phyloP scores from a whole-genome alignment of 805 yeast genomes.

The Candida silvicultrix region DNA sequence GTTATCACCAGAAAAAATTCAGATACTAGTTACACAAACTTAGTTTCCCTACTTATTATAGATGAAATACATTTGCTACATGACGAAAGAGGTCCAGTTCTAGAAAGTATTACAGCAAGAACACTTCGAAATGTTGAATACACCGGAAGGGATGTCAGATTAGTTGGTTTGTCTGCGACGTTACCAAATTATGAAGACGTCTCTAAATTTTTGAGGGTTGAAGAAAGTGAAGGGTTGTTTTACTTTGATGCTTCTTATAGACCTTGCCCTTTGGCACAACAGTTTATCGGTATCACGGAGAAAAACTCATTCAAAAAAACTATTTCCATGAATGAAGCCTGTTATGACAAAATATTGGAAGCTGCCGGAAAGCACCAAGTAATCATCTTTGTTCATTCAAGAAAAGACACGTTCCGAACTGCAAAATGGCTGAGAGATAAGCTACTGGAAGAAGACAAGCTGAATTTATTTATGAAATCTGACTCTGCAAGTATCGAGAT shows the following conservation, averaged over 20 bases:
- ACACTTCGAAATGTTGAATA: constrained; percentile 42
- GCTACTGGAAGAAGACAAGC: constrained; percentile 47
- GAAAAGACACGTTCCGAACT: constrained; percentile 85
- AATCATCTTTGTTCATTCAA: constrained; percentile 87
- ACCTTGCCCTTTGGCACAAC: constrained; percentile 90
- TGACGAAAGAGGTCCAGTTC: constrained; percentile 92
- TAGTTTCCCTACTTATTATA: constrained; percentile 67
- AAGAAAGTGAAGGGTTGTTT: constrained; percentile 53
- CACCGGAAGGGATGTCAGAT: constrained; percentile 46
- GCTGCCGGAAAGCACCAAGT: constrained; percentile 66
- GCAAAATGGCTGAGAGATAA: constrained; percentile 68
- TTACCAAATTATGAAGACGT: constrained; percentile 87
- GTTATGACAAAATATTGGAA: constrained; percentile 74
- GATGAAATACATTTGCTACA: constrained; percentile 93
- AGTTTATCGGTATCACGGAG: constrained; percentile 83
- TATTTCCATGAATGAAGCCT: constrained; percentile 85
- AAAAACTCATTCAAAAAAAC: constrained; percentile 70
- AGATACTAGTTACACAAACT: constrained; percentile 56
- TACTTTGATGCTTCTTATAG: constrained; percentile 79
- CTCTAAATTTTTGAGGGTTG: constrained; percentile 71
- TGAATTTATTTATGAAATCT: constrained; percentile 36
- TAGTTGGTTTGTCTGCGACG: constrained; percentile 89
- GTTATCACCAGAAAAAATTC: constrained; percentile 80
- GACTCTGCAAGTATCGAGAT: constrained; percentile 52
- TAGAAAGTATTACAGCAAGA: constrained; percentile 83